These are phyloP conservation scores for Pseudogymnoascus sp. DNA, from an alignment of 2,329 filamentous ascomycete species.

Conservation along the genomic window DNA sequence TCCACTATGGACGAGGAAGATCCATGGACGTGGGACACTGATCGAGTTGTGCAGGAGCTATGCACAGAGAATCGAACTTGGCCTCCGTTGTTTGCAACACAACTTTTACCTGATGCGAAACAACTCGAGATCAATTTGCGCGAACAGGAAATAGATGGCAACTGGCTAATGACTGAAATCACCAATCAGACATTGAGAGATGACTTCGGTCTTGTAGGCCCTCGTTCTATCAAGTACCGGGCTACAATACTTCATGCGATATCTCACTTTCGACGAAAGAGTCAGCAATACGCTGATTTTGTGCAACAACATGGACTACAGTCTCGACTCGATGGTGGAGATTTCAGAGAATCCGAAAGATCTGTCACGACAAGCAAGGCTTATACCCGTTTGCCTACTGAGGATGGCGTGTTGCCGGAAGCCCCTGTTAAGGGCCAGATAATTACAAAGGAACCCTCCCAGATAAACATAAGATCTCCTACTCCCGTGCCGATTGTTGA, in stretches of 20 bases:
- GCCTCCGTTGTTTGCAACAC: slow-evolving; percentile 22
- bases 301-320: background rate
- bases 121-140: background rate
- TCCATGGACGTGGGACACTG: slow-evolving; percentile 67
- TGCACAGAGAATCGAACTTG: slow-evolving; percentile 49
- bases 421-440: background rate
- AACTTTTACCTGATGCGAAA: background rate
- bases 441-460: background rate
- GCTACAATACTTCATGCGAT: slow-evolving; percentile 5
- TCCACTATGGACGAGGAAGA: slow-evolving; percentile 40
- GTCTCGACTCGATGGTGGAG: background rate
- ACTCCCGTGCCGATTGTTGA: background rate
- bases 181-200: slow-evolving; percentile 19
- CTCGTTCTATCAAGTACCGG: background rate
- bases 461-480: background rate
- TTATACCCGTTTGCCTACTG: background rate
- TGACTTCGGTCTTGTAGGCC: slow-evolving; percentile 21
- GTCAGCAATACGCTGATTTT: background rate
- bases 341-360: background rate
- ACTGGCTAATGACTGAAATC: slow-evolving; percentile 20
- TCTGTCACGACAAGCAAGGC: slow-evolving; percentile 2
- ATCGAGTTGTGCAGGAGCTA: slow-evolving; percentile 59
- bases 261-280: background rate
- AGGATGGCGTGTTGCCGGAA: background rate
- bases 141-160: slow-evolving; percentile 15